Evolutionary conservation across 1,284 basidiomycete genomes (phyloP).

Genomic region (Pterulicium gracile): DNA sequence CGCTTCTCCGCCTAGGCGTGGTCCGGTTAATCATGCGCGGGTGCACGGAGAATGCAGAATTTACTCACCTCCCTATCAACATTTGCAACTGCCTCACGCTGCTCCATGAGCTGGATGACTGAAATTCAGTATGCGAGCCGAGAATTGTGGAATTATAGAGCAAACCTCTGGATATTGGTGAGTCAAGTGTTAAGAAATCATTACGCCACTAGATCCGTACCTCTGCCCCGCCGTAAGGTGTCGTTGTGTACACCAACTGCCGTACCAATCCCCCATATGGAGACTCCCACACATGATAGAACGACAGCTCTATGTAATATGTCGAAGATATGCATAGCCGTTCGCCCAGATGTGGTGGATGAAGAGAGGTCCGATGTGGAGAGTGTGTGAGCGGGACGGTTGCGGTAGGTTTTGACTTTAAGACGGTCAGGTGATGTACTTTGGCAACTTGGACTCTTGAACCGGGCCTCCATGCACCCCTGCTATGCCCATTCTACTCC

Average conservation of each 20-base stretch:
- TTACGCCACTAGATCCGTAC: background rate
- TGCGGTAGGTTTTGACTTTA: background rate
- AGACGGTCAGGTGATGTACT: background rate
- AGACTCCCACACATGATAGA: background rate
- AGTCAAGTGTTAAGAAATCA: background rate
- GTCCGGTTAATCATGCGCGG: background rate
- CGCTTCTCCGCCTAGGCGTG: background rate
- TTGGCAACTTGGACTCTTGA: no score
- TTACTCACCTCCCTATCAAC: background rate
- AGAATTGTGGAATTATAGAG: background rate
- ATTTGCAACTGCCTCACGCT: background rate
- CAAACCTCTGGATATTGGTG: background rate
- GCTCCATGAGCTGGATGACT: background rate
- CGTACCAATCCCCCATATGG: background rate
- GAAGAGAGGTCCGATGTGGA: no score
- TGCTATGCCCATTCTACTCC: no score
- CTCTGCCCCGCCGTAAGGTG: background rate
- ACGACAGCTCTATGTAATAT: background rate
- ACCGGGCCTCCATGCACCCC: no score
- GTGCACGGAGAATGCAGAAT: no score
- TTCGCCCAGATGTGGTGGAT: no score
- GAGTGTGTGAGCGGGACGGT: background rate
- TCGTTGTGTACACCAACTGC: background rate
- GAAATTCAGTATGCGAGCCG: background rate
- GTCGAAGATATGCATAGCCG: background rate